A percentile compares a stretch with the other conserved stretches of the same genome.
Conservation (phyloP, 140 eudicot genomes). For the Cichorium intybus region DNA sequence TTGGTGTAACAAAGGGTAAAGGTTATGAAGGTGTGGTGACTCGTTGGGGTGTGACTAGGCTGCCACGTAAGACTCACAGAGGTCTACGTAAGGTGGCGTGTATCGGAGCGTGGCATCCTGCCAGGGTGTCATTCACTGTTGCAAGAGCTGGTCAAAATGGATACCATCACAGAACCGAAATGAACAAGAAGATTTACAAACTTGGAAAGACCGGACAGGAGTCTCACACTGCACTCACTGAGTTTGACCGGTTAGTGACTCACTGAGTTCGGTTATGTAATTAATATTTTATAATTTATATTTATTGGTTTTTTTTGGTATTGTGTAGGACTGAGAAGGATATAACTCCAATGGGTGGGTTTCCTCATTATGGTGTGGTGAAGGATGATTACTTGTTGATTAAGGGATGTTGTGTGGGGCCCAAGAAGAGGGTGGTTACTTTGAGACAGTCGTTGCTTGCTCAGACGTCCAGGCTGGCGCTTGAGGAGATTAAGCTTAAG, state of each 20-base stretch:
- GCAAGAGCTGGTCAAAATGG: slow-evolving; percentile 57
- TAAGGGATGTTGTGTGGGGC: slow-evolving; percentile 53
- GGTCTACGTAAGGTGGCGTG: slow-evolving; percentile 54
- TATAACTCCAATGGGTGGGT: slow-evolving; percentile 54
- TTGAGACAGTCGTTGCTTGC: slow-evolving; percentile 42
- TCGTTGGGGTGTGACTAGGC: slow-evolving; percentile 53
- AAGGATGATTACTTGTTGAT: slow-evolving; percentile 49
- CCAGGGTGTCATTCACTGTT: slow-evolving; percentile 44
- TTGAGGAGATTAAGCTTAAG: slow-evolving; percentile 51
- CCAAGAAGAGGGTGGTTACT: slow-evolving; percentile 51
- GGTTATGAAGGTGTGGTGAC: slow-evolving; percentile 57
- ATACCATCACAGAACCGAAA: slow-evolving; percentile 50
- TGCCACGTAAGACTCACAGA: slow-evolving; percentile 55
- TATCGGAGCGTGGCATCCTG: slow-evolving; percentile 57
- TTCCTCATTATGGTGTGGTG: slow-evolving; percentile 50
- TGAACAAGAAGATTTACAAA: slow-evolving; percentile 51
- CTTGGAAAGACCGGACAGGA: slow-evolving; percentile 43
- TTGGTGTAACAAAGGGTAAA: slow-evolving; percentile 66
- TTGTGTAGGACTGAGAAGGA: slow-evolving; percentile 50
- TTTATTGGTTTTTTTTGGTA: background rate
- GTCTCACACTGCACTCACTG: slow-evolving; percentile 40
- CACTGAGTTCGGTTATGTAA: background rate
- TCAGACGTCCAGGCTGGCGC: slow-evolving; percentile 52
- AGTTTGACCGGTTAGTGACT: slow-evolving; percentile 39
- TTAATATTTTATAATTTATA: background rate